A percentile compares a stretch with the other conserved stretches of the same genome.
phyloP scores from a whole-genome alignment of 352 stramenopile species.

The Pythium aquatile region DNA sequence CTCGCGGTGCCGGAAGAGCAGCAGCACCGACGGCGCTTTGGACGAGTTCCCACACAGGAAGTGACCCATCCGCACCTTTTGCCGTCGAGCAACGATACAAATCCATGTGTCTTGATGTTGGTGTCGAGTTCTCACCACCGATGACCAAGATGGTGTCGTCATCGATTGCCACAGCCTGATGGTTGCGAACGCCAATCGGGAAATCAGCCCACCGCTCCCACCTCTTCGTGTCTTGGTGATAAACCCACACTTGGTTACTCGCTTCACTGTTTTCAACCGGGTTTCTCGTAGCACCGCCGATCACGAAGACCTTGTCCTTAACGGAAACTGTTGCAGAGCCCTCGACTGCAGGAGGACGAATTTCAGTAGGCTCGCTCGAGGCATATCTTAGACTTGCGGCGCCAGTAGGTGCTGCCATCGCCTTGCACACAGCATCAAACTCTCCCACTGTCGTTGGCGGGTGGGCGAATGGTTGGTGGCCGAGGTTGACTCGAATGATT shows the following conservation, averaged over 20 bases:
- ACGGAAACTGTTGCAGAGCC: conserved; percentile 59
- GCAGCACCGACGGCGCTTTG: conserved; percentile 63
- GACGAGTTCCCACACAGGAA: conserved; percentile 74
- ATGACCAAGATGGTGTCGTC: conserved; percentile 80
- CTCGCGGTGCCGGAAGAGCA: conserved; percentile 57
- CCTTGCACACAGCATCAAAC: conserved; percentile 66
- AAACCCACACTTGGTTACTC: conserved; percentile 72
- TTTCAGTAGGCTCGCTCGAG: background rate
- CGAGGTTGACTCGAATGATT: conserved; percentile 86
- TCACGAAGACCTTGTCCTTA: conserved; percentile 68
- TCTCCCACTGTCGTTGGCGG: conserved; percentile 57
- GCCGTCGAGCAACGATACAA: conserved; percentile 72
- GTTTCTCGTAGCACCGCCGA: conserved; percentile 45
- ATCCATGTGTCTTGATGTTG: conserved; percentile 82
- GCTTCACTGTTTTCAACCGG: conserved; percentile 22
- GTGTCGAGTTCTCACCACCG: conserved; percentile 66
- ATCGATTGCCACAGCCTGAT: conserved; percentile 73
- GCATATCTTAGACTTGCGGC: conserved; percentile 37
- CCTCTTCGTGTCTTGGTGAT: conserved; percentile 40
- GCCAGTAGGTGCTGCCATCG: conserved; percentile 43
- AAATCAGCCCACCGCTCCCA: conserved; percentile 85
- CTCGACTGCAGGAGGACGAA: conserved; percentile 32
- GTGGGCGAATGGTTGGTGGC: conserved; percentile 75
- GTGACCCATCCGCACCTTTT: conserved; percentile 58
- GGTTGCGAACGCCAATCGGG: conserved; percentile 72